Percentiles rank a stretch among this genome's conserved stretches.
Conservation (phyloP, 2,329 filamentous ascomycete species). For the Exophiala xenobiotica region DNA sequence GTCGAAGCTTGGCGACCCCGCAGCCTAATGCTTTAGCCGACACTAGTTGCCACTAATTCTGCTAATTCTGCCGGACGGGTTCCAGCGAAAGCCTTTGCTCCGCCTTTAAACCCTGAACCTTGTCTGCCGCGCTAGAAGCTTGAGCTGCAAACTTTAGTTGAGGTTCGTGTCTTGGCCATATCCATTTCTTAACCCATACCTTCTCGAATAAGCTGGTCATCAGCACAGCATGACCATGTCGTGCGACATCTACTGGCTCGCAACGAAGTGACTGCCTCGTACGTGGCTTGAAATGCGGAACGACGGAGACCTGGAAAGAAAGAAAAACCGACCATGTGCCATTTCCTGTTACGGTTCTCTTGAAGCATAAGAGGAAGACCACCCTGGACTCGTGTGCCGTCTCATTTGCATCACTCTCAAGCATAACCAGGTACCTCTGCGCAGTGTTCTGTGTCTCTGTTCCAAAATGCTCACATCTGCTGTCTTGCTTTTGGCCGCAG, state of each 20-base stretch:
- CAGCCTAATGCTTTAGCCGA: neutral
- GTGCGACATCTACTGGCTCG: no score
- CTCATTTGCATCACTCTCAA: neutral
- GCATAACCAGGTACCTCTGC: neutral
- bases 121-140: neutral
- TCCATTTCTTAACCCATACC: no score
- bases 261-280: no score
- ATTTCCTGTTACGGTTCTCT: no score
- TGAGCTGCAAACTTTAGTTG: neutral
- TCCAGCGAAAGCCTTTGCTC: neutral
- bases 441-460: neutral
- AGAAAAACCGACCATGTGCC: neutral
- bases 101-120: no score
- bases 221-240: neutral
- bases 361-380: neutral
- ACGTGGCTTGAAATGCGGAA: no score
- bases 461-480: slow-evolving; percentile 12
- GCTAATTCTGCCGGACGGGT: neutral
- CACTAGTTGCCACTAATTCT: neutral
- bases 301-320: no score
- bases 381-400: neutral
- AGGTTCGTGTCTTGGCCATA: neutral
- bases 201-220: no score
- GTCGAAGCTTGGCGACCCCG: neutral
- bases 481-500: slow-evolving; percentile 14